Evolutionary conservation across 2,329 filamentous ascomycete genomes (phyloP).

Genomic region (Phoma sp.): DNA sequence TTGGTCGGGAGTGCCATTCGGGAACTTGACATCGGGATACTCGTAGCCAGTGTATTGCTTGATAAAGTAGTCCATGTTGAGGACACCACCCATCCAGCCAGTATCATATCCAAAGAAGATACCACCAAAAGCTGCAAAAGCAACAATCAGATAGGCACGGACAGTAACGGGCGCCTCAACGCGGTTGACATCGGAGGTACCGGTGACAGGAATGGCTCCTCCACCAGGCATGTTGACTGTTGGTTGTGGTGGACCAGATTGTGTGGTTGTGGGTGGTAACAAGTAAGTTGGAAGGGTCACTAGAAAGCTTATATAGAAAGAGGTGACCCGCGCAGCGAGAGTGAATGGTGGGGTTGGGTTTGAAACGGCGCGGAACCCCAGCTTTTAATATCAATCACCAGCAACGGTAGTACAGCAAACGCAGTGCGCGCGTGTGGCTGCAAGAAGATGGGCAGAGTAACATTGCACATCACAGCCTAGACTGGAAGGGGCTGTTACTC

Average conservation of each 20-base stretch:
- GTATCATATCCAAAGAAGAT: slow-evolving; percentile 79
- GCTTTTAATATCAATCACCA: slow-evolving; percentile 40
- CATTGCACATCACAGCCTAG: slow-evolving; percentile 39
- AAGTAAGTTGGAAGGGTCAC: too few relatives aligned
- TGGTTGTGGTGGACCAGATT: neutral
- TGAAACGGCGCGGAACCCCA: slow-evolving; percentile 27
- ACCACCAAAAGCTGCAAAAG: slow-evolving; percentile 58
- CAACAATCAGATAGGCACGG: slow-evolving; percentile 55
- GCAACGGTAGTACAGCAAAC: slow-evolving; percentile 40
- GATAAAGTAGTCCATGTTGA: slow-evolving; percentile 53
- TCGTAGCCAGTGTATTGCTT: slow-evolving; percentile 42
- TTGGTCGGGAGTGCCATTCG: slow-evolving; percentile 63
- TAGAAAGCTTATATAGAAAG: slow-evolving; percentile 20
- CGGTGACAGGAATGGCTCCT: slow-evolving; percentile 43
- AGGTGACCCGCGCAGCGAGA: slow-evolving; percentile 28
- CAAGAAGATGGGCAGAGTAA: slow-evolving; percentile 41
- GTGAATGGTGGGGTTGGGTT: slow-evolving; percentile 34
- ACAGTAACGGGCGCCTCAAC: slow-evolving; percentile 60
- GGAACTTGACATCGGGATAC: slow-evolving; percentile 49
- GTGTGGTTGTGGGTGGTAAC: neutral
- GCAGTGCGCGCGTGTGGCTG: slow-evolving; percentile 36
- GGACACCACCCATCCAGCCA: slow-evolving; percentile 75
- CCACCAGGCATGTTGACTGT: slow-evolving; percentile 45
- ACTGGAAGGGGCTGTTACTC: slow-evolving; percentile 34
- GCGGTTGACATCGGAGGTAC: slow-evolving; percentile 59